These are phyloP conservation scores for Gillenia trifoliata DNA, from an alignment of 306 rosid genomes.

Conservation along the genomic window DNA sequence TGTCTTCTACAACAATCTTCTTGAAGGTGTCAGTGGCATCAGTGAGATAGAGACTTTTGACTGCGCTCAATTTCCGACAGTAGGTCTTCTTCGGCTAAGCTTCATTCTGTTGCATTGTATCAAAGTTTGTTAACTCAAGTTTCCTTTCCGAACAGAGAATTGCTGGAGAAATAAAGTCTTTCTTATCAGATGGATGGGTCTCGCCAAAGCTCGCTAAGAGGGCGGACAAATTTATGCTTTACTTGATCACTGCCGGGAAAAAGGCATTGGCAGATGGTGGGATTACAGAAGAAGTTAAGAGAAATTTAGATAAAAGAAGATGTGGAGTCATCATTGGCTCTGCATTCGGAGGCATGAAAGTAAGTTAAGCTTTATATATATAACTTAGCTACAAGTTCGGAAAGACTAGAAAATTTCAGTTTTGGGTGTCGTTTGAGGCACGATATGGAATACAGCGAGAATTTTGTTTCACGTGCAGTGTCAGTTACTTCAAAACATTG, in stretches of 20 bases:
- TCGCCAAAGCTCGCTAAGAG: conserved; percentile 65
- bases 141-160: conserved; percentile 43
- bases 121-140: background rate
- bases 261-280: conserved; percentile 73
- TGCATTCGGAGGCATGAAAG: conserved; percentile 77
- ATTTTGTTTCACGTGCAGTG: background rate
- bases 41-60: conserved; percentile 74
- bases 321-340: conserved; percentile 83
- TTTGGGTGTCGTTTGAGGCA: background rate
- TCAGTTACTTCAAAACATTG: background rate
- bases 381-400: background rate
- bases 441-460: background rate
- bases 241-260: conserved; percentile 70
- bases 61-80: conserved; percentile 65
- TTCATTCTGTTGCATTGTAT: background rate
- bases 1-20: conserved; percentile 67
- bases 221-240: conserved; percentile 75
- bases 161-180: conserved; percentile 78
- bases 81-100: conserved; percentile 10
- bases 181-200: conserved; percentile 65
- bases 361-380: conserved; percentile 20
- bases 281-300: conserved; percentile 50
- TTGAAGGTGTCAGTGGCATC: conserved; percentile 71
- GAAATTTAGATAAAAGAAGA: conserved; percentile 48
- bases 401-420: background rate